Percentiles rank a stretch among this genome's conserved stretches.
Conservation (phyloP, 106 monocot genomes). For the Dioscorea zingiberensis region DNA sequence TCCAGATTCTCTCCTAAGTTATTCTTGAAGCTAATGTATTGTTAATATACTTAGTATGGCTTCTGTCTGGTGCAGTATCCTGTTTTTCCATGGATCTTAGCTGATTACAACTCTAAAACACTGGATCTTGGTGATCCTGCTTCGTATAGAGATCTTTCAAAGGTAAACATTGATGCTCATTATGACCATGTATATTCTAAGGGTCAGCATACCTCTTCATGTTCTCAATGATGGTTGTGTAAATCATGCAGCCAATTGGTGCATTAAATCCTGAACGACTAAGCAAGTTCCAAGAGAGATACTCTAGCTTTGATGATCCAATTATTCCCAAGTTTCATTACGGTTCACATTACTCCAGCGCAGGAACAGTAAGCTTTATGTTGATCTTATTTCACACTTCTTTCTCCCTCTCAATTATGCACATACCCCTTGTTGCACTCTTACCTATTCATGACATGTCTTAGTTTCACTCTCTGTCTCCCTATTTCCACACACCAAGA, state of each 20-base stretch:
- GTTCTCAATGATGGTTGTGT: too few species aligned
- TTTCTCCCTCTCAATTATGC: too few species aligned
- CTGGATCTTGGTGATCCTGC: slow-evolving; percentile 74
- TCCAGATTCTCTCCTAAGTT: slow-evolving; percentile 2
- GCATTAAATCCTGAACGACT: slow-evolving; percentile 86
- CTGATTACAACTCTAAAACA: slow-evolving; percentile 70
- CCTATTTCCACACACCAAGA: too few species aligned
- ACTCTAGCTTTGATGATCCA: slow-evolving; percentile 90
- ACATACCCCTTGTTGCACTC: too few species aligned
- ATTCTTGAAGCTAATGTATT: neutral
- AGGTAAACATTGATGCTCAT: slow-evolving; percentile 30
- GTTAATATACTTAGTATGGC: neutral
- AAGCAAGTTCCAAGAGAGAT: slow-evolving; percentile 86
- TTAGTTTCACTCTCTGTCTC: too few species aligned
- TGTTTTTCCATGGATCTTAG: slow-evolving; percentile 96
- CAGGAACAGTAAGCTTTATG: slow-evolving; percentile 59
- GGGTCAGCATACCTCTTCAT: too few species aligned
- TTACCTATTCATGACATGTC: too few species aligned
- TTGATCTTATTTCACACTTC: neutral
- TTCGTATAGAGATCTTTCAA: slow-evolving; percentile 91
- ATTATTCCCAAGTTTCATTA: slow-evolving; percentile 96
- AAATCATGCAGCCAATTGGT: slow-evolving; percentile 81
- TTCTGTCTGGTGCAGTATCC: slow-evolving; percentile 64
- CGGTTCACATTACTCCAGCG: slow-evolving; percentile 97
- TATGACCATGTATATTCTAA: too few species aligned